Percentiles rank a stretch among this genome's conserved stretches.
Conservation (phyloP, 306 rosid species). For the Sicyos baderoa region DNA sequence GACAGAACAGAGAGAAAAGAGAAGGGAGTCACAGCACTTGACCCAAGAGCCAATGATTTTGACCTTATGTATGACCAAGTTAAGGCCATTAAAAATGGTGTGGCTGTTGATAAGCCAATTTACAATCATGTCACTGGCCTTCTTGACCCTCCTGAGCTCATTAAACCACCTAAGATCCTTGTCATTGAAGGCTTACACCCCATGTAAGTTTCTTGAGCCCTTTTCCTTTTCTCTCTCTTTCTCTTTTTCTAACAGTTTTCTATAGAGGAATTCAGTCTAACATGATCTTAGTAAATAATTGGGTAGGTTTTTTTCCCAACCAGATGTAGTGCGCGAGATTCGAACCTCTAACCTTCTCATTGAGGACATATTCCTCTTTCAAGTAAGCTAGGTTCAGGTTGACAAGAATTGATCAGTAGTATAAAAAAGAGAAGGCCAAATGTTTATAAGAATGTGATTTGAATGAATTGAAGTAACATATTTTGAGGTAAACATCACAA, state of each 20-base stretch:
- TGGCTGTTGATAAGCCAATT: slow-evolving; percentile 71
- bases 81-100: slow-evolving; percentile 69
- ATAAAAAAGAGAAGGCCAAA: neutral
- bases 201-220: slow-evolving; percentile 47
- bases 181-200: slow-evolving; percentile 99
- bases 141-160: slow-evolving; percentile 87
- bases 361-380: too few species aligned
- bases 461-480: neutral
- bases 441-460: neutral
- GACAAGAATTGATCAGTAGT: neutral
- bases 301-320: too few species aligned
- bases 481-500: neutral
- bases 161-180: slow-evolving; percentile 88
- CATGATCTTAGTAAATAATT: neutral
- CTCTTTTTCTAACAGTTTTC: neutral
- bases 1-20: slow-evolving; percentile 90
- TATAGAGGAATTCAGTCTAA: neutral
- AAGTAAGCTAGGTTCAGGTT: too few species aligned
- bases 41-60: slow-evolving; percentile 85
- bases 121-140: slow-evolving; percentile 94
- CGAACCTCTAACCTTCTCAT: too few species aligned
- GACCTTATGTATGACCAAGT: slow-evolving; percentile 97
- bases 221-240: neutral
- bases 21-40: slow-evolving; percentile 94
- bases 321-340: too few species aligned